Conservation (phyloP, 2,329 filamentous ascomycete genomes). For the Cucurbitaria berberidis region DNA sequence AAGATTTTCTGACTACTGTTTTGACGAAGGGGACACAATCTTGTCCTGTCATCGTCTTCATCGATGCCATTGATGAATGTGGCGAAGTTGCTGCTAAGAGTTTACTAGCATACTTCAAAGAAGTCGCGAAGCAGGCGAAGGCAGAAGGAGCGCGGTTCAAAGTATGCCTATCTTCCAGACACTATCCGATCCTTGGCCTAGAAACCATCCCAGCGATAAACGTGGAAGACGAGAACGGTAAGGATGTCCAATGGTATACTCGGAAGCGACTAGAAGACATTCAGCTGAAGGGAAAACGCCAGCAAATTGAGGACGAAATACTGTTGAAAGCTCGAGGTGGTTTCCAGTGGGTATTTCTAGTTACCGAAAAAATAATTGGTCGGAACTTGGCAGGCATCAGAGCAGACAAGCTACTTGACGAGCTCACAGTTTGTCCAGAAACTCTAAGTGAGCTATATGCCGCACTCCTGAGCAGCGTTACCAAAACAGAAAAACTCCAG, state of each 20-base stretch:
- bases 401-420: conserved; percentile 1
- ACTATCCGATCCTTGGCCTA: conserved; percentile 53
- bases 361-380: conserved; percentile 7
- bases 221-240: conserved; percentile 35
- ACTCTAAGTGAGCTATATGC: conserved; percentile 3
- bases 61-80: conserved; percentile 20
- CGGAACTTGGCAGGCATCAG: conserved; percentile 1
- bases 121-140: conserved; percentile 13
- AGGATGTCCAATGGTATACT: conserved; percentile 39
- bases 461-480: background rate
- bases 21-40: conserved; percentile 6
- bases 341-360: conserved; percentile 14
- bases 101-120: conserved; percentile 15
- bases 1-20: conserved; percentile 13
- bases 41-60: conserved; percentile 15
- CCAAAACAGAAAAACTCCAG: conserved; percentile 1
- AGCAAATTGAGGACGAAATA: conserved; percentile 7
- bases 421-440: conserved; percentile 1
- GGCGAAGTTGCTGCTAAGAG: conserved; percentile 13
- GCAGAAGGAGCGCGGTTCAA: conserved; percentile 19
- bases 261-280: conserved; percentile 9
- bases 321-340: conserved; percentile 10
- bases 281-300: conserved; percentile 4
- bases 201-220: conserved; percentile 38
- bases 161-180: conserved; percentile 57